Base-by-base conservation (phyloP, 306 rosid species). In the Prosopis cineraria region DNA sequence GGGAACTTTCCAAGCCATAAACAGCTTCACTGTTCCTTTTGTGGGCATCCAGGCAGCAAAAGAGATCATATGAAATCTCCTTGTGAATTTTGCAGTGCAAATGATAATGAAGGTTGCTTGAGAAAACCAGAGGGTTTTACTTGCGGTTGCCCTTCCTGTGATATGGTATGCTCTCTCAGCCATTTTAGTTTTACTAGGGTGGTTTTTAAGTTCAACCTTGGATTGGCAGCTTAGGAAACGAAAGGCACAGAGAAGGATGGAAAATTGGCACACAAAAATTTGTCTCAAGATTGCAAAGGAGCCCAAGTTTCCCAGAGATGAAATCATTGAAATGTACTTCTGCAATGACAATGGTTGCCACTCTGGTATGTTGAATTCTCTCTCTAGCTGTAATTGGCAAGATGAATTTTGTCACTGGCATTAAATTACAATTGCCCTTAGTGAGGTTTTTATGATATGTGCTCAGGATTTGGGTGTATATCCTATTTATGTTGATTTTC, bases 11-110 rank as follows among this genome's bases (percentile, higher is more conserved):
- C 68, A 25, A 85, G 74, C 84, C 80, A 33, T 64, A 95, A 87
- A 82, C 72, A 73, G 82, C 75, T 87, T 85, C 98, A 93, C 75
- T 95, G 98, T 81, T 87, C 96, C 75, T 88, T 93, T 84, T 93
- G 98, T 82, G 99, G 98, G 81, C 96, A 93, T 87, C 98, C 93
- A n/a, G 98, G 98, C 79, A 88, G 76, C 87, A 92, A 86, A 70
- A 83, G 78, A 77, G 87, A 85, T 64, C 97, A 95, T 81, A 47
- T 77, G 77, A 88, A 86, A 84, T 71, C 72, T 79, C 75, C 92
- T 2, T 91, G 98, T 76, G 87, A 87, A 79, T 77, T 78, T 82
- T 92, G 98, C 60, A 75, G 50, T 52, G 22, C 80, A 10, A 56
- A 78, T 70, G 75, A 48, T 48, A 70, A 81, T 27, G 91, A 74